These are phyloP conservation scores for Macrocybe gigantea DNA, from an alignment of 768 basidiomycete genomes.

Conservation along the genomic window DNA sequence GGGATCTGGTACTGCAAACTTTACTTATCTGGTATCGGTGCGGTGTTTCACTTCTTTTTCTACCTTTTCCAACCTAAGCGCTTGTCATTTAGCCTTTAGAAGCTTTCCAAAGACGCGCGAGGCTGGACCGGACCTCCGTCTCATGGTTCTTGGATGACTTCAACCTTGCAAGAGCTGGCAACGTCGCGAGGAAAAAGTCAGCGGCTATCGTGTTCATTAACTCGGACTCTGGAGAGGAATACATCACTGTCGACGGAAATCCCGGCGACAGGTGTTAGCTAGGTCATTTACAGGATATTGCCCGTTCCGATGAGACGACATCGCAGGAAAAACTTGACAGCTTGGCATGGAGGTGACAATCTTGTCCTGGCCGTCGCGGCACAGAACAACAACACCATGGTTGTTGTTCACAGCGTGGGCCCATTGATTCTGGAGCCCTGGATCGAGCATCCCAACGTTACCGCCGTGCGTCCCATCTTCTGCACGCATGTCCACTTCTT, in stretches of 20 bases:
- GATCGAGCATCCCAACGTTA: constrained; percentile 70
- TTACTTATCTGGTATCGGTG: constrained; percentile 76
- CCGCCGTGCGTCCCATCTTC: constrained; percentile 42
- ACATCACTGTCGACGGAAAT: constrained; percentile 77
- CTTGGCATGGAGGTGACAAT: constrained; percentile 69
- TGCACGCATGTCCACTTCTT: constrained; percentile 11
- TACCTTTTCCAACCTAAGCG: neutral
- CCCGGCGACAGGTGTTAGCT: constrained; percentile 55
- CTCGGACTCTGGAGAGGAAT: constrained; percentile 80
- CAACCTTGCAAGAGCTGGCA: constrained; percentile 45
- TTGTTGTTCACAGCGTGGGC: constrained; percentile 60
- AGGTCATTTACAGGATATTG: neutral
- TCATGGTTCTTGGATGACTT: constrained; percentile 71
- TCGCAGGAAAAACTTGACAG: constrained; percentile 57
- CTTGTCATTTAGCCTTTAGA: constrained; percentile 54
- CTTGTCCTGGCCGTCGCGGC: constrained; percentile 65
- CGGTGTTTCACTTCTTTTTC: constrained; percentile 13
- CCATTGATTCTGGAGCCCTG: constrained; percentile 58
- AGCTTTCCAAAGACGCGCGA: constrained; percentile 71
- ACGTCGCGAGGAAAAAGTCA: constrained; percentile 41
- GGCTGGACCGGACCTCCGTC: constrained; percentile 57
- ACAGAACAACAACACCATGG: constrained; percentile 67
- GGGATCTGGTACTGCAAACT: constrained; percentile 80
- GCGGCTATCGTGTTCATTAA: constrained; percentile 79
- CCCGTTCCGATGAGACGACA: neutral